A percentile compares a stretch with the other conserved stretches of the same genome.
phyloP scores from a whole-genome alignment of 2,329 filamentous ascomycete genomes.

The Talaromyces sp. region DNA sequence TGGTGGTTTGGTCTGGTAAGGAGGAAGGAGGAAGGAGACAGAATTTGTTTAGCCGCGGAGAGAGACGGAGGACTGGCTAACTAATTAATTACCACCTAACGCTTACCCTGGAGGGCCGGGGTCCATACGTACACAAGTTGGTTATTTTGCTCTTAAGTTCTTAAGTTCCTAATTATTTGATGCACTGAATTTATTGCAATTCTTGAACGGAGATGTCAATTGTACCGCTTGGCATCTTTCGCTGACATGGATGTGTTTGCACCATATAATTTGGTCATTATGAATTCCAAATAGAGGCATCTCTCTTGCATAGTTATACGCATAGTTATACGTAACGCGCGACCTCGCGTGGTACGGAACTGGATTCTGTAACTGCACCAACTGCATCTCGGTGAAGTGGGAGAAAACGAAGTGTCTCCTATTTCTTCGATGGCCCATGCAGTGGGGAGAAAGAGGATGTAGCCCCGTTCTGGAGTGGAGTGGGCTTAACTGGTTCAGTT shows the following conservation, averaged over 20 bases:
- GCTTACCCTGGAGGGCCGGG: not conserved
- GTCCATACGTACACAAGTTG: not conserved
- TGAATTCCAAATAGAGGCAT: not conserved
- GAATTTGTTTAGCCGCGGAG: conserved; percentile 19
- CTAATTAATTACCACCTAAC: conserved; percentile 6
- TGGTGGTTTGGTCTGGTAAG: not conserved
- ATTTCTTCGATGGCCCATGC: conserved; percentile 8
- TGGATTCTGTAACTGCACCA: not conserved
- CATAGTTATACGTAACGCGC: not conserved
- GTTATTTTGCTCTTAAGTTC: not conserved
- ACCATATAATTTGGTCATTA: not conserved
- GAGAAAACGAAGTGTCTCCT: not conserved
- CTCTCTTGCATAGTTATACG: too few species aligned
- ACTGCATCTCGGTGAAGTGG: conserved; percentile 8
- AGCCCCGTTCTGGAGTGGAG: conserved; percentile 17
- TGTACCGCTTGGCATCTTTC: not conserved
- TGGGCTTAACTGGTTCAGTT: conserved; percentile 7
- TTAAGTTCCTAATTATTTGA: not conserved
- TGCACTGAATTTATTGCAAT: not conserved
- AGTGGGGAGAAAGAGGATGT: conserved; percentile 16
- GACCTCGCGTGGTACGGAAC: not conserved
- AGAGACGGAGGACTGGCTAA: conserved; percentile 12
- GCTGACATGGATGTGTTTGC: not conserved
- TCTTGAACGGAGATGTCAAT: not conserved
- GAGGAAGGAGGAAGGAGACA: conserved; percentile 12